phyloP scores from a whole-genome alignment of 805 yeast genomes.

The Candida maris region DNA sequence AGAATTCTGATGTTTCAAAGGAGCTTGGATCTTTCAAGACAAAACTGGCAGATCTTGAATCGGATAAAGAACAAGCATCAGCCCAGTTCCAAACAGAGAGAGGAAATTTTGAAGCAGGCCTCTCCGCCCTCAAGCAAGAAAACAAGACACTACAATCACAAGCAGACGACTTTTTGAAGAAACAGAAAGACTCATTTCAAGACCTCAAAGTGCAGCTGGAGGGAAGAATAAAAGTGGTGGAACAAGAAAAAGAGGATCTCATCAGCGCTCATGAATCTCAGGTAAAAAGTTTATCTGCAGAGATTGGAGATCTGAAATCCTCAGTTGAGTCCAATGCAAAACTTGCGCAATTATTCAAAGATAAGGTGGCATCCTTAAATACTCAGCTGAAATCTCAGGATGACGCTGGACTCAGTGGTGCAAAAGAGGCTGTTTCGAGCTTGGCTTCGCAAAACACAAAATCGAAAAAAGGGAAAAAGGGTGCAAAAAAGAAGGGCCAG shows the following conservation, averaged over 20 bases:
- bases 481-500: constrained; percentile 18
- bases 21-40: constrained; percentile 3
- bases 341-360: constrained; percentile 23
- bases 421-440: not conserved
- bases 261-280: not conserved
- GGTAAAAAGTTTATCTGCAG: not conserved
- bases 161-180: constrained; percentile 4
- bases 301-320: constrained; percentile 16
- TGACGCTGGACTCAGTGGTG: not conserved
- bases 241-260: constrained; percentile 3
- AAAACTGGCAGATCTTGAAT: not conserved
- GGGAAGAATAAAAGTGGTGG: not conserved
- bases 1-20: not conserved
- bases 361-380: constrained; percentile 21
- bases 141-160: constrained; percentile 1
- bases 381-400: constrained; percentile 16
- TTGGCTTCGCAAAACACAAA: constrained; percentile 2
- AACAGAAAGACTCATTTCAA: constrained; percentile 4
- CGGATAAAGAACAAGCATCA: not conserved
- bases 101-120: not conserved
- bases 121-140: not conserved
- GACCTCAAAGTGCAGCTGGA: constrained; percentile 1
- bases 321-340: constrained; percentile 23
- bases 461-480: constrained; percentile 10
- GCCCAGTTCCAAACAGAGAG: not conserved